Evolutionary conservation across 2,329 filamentous ascomycete genomes (phyloP), one percentile per base, ranked within the genome.

Genomic region (Ophiostoma ulmi): DNA sequence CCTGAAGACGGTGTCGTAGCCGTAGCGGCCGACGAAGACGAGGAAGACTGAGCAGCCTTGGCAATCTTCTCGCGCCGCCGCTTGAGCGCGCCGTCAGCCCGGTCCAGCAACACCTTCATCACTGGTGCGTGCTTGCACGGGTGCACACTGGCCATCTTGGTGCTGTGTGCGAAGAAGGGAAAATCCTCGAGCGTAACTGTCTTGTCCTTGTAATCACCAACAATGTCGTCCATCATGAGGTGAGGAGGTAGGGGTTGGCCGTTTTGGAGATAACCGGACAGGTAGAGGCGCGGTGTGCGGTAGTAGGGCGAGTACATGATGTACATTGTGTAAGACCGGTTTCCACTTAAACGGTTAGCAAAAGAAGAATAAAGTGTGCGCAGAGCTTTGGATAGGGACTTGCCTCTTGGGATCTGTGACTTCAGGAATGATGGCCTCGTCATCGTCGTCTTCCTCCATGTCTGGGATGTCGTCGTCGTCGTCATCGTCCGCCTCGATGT

Each of bases 281-380:
- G 88, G 80, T 97, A 99, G 76, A 98, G 88, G 44, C 95, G 92
- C 0, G 95, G 95, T 4, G 95, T 98, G 75, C 93, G 91, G 82
- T 98, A 99, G 84, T 97, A 97, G 52, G 94, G 91, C 5, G 94
- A 92, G 83, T 99, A 99, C 81, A 93, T 95, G 77, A 99, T 98
- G 85, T 99, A 99, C 75, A 99, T 90, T 64, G 91, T 97, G 80
- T 99, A 99, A n/a, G 92, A 97, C 75, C 95, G 91, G 69, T 92
- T 87, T 70, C 91, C 90, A 71, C 92, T 97, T 69, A 1, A 31
- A 36, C 4, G 52, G 41, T 67, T 26, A 67, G 39, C 68, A 63
- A 8, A 22, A 3, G 8, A 36, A 10, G 13, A 13, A 41, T 6
- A 38, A 8, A 20, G 17, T 48, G 44, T 20, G 17, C 10, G 31